A percentile compares a stretch with the other conserved stretches of the same genome.
Evolutionary conservation across 495 filamentous ascomycete genomes (phyloP).

Genomic region (Lepidopterella palustris): DNA sequence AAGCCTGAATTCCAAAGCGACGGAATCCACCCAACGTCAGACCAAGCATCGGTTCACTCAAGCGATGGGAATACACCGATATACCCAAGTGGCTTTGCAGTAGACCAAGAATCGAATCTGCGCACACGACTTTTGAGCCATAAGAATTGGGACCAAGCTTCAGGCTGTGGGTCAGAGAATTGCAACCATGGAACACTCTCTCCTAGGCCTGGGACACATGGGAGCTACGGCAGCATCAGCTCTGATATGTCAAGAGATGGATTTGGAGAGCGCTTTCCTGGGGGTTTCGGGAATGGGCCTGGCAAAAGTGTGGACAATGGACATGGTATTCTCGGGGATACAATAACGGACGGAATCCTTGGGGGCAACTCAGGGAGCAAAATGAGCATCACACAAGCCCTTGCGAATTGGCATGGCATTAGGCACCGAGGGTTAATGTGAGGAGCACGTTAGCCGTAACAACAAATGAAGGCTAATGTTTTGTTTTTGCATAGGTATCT

Average conservation of each 20-base stretch:
- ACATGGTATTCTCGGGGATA: conserved; percentile 37
- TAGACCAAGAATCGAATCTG: conserved; percentile 16
- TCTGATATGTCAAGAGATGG: conserved; percentile 30
- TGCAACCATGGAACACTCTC: conserved; percentile 80
- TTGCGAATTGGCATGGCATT: conserved; percentile 57
- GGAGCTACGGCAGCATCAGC: conserved; percentile 42
- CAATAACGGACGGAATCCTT: conserved; percentile 37
- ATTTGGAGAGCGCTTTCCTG: conserved; percentile 26
- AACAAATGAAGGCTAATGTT: conserved; percentile 17
- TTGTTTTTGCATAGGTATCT: conserved; percentile 59
- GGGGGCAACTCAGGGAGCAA: conserved; percentile 46
- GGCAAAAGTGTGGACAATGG: conserved; percentile 16
- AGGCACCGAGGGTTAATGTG: conserved; percentile 53
- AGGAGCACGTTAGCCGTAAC: conserved; percentile 19
- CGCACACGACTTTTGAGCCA: conserved; percentile 27
- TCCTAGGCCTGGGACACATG: conserved; percentile 50
- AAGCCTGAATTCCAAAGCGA: conserved; percentile 22
- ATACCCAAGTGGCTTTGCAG: conserved; percentile 1
- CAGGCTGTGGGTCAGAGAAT: conserved; percentile 35
- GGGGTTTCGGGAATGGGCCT: conserved; percentile 11
- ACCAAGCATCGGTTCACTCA: conserved; percentile 16
- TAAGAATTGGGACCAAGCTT: conserved; percentile 31
- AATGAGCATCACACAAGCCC: conserved; percentile 55
- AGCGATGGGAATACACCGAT: conserved; percentile 12
- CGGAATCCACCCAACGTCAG: conserved; percentile 21